Conservation (phyloP, 768 basidiomycete species). For the Mycena belliarum region DNA sequence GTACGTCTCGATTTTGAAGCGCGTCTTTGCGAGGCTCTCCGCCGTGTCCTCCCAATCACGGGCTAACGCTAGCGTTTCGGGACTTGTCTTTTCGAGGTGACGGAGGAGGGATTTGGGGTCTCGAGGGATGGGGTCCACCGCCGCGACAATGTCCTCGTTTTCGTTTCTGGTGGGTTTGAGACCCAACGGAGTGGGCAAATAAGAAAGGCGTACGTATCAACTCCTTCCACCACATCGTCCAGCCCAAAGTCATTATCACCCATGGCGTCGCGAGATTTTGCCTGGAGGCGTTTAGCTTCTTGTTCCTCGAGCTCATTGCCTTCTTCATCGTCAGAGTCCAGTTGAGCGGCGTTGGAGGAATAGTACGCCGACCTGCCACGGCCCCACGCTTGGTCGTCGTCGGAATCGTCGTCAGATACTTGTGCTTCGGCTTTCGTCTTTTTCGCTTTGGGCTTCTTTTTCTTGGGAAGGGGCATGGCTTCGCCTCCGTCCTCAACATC, state of each 20-base stretch:
- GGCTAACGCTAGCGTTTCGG: slow-evolving; percentile 78
- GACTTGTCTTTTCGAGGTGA: slow-evolving; percentile 71
- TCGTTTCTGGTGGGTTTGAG: slow-evolving; percentile 32
- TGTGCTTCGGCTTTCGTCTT: slow-evolving; percentile 26
- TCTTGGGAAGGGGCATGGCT: slow-evolving; percentile 10
- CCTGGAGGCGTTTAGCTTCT: slow-evolving; percentile 80
- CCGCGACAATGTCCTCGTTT: slow-evolving; percentile 38
- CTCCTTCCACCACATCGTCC: slow-evolving; percentile 51
- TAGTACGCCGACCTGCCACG: slow-evolving; percentile 80
- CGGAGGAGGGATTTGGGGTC: slow-evolving; percentile 64
- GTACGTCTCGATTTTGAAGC: slow-evolving; percentile 57
- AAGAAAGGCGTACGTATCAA: slow-evolving; percentile 4
- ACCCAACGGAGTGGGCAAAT: background rate
- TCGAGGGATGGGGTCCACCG: slow-evolving; percentile 41
- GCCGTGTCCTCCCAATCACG: slow-evolving; percentile 82
- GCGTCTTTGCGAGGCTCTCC: slow-evolving; percentile 49
- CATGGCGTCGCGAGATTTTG: slow-evolving; percentile 70
- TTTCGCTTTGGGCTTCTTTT: slow-evolving; percentile 20
- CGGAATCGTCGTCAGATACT: slow-evolving; percentile 33
- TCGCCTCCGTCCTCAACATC: slow-evolving; percentile 24
- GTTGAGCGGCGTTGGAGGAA: slow-evolving; percentile 76
- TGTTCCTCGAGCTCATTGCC: slow-evolving; percentile 85
- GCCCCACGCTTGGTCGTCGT: slow-evolving; percentile 79
- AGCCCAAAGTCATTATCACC: slow-evolving; percentile 84
- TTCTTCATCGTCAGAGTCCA: slow-evolving; percentile 89